Percentiles rank a stretch among this genome's conserved stretches.
phyloP scores from a whole-genome alignment of 331 rosid genomes.

The Saraca asoca region DNA sequence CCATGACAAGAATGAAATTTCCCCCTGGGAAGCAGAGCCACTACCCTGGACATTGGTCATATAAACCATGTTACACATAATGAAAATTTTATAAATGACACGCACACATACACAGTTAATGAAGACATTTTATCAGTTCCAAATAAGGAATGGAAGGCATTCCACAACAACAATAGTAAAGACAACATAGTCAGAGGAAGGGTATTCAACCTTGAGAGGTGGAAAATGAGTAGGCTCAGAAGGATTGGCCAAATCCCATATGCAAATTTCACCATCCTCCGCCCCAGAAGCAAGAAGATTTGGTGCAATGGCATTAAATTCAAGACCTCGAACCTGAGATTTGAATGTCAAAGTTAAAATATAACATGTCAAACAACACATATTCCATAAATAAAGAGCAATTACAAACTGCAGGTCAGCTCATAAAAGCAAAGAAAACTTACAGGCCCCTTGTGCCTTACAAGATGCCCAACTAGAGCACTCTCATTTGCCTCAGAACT shows the following conservation, averaged over 20 bases:
- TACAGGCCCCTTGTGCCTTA: constrained; percentile 97
- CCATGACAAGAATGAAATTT: constrained; percentile 95
- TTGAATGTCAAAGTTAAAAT: no score
- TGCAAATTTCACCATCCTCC: constrained; percentile 97
- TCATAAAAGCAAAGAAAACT: constrained; percentile 39
- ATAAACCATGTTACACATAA: constrained; percentile 13
- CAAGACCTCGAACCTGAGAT: constrained; percentile 32
- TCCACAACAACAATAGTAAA: background rate
- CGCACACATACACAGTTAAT: no score
- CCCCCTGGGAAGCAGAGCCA: constrained; percentile 96
- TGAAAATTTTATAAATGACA: background rate
- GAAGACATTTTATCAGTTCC: constrained; percentile 1
- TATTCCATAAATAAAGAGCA: no score
- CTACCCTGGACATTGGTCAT: constrained; percentile 68
- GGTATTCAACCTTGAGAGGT: constrained; percentile 72
- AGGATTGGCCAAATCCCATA: constrained; percentile 95
- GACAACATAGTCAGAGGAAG: background rate
- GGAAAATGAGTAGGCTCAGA: constrained; percentile 90
- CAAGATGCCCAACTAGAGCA: constrained; percentile 79
- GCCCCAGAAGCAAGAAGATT: constrained; percentile 97
- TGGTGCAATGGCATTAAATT: constrained; percentile 80
- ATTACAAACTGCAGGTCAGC: no score
- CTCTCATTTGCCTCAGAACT: constrained; percentile 71
- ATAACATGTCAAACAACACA: background rate
- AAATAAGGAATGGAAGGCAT: background rate